Conservation (phyloP, 1,139 yeast genomes). For the Nakaseomyces delphensis region DNA sequence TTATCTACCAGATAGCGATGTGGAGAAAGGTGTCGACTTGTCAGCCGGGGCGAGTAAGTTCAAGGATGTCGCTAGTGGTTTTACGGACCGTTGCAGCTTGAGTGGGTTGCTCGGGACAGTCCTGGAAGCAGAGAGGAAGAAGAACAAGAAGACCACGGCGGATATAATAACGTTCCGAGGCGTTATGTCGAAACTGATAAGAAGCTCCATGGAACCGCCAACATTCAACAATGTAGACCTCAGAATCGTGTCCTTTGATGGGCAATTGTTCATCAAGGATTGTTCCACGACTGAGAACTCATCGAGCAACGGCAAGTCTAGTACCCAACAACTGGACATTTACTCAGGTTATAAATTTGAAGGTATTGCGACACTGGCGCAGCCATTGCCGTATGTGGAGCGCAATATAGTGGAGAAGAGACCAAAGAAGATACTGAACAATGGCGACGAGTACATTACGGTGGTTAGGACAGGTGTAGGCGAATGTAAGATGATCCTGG, state of each 20-base stretch:
- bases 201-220: slow-evolving; percentile 26
- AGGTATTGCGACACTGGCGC: slow-evolving; percentile 60
- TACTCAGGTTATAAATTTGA: slow-evolving; percentile 84
- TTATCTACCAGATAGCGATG: slow-evolving; percentile 64
- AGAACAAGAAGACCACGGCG: slow-evolving; percentile 42
- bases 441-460: slow-evolving; percentile 67
- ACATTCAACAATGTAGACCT: slow-evolving; percentile 45
- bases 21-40: slow-evolving; percentile 49
- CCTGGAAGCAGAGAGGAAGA: slow-evolving; percentile 44
- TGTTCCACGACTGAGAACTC: neutral
- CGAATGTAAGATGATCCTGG: slow-evolving; percentile 54
- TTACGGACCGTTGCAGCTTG: slow-evolving; percentile 36
- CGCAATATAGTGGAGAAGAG: slow-evolving; percentile 62
- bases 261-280: slow-evolving; percentile 72
- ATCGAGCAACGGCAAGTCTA: slow-evolving; percentile 24
- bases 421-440: slow-evolving; percentile 48
- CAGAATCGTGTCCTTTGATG: slow-evolving; percentile 61
- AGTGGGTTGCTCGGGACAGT: slow-evolving; percentile 51
- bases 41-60: slow-evolving; percentile 55
- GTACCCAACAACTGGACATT: slow-evolving; percentile 37
- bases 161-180: slow-evolving; percentile 83
- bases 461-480: slow-evolving; percentile 84
- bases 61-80: slow-evolving; percentile 34
- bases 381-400: slow-evolving; percentile 65
- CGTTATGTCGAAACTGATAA: slow-evolving; percentile 40